Evolutionary conservation across 176 grass and related monocot species (phyloP).

Genomic region (Carex kokanica): DNA sequence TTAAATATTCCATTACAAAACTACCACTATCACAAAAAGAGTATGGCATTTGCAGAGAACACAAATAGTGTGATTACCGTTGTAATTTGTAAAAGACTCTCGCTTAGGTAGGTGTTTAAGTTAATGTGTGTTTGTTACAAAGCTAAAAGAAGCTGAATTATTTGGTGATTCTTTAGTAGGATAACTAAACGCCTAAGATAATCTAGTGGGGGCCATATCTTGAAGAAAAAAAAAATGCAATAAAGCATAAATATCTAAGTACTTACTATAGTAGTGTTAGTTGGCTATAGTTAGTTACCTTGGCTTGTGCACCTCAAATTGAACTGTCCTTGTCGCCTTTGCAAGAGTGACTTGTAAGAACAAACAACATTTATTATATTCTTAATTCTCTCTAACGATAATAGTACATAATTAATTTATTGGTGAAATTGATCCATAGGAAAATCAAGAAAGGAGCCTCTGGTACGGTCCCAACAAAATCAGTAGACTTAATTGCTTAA

Average conservation of each 20-base stretch:
- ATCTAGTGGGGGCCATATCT: neutral
- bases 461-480: neutral
- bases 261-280: neutral
- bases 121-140: constrained; percentile 14
- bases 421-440: neutral
- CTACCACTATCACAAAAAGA: neutral
- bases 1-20: neutral
- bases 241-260: neutral
- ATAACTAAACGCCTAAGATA: neutral
- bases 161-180: neutral
- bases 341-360: neutral
- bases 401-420: constrained; percentile 6
- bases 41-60: neutral
- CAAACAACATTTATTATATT: neutral
- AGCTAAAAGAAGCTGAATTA: constrained; percentile 15
- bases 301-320: neutral
- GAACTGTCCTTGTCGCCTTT: neutral
- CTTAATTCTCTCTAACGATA: neutral
- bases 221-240: neutral
- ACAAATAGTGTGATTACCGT: constrained; percentile 8
- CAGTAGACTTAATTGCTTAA: neutral
- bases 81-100: neutral
- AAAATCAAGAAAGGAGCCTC: constrained; percentile 14
- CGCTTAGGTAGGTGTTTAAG: neutral
- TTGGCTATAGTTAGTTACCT: neutral